Evolutionary conservation across 768 basidiomycete species (phyloP).

Genomic region (Boletus rubroflammeus): DNA sequence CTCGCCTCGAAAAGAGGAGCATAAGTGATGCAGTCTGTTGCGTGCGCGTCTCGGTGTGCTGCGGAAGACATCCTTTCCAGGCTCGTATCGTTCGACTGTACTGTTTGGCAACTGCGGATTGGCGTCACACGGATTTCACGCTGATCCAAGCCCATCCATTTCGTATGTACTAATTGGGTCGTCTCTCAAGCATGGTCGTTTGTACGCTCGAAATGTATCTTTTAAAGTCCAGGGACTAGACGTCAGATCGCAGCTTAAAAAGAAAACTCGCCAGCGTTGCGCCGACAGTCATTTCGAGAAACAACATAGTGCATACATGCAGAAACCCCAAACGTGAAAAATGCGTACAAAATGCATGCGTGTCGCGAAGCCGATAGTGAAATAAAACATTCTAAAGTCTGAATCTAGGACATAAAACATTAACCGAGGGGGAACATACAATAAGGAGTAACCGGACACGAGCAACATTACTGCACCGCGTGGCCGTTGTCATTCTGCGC

Average conservation of each 20-base stretch:
- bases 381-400: conserved; percentile 25
- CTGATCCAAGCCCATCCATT: neutral
- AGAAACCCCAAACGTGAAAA: conserved; percentile 6
- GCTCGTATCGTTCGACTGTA: conserved; percentile 5
- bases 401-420: conserved; percentile 22
- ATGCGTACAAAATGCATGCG: conserved; percentile 23
- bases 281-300: neutral
- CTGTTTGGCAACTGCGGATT: neutral
- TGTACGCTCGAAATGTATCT: conserved; percentile 5
- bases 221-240: neutral
- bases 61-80: neutral
- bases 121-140: neutral
- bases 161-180: conserved; percentile 4
- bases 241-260: neutral
- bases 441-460: neutral
- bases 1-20: conserved; percentile 29
- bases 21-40: conserved; percentile 8
- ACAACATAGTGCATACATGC: conserved; percentile 18
- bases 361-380: conserved; percentile 3
- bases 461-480: conserved; percentile 9
- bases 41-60: neutral
- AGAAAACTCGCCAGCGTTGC: neutral
- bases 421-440: conserved; percentile 8
- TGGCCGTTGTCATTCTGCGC: conserved; percentile 10
- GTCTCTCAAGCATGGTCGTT: neutral